Evolutionary conservation across 78 protist genomes (phyloP).

Genomic region (Capsaspora owczarzaki): DNA sequence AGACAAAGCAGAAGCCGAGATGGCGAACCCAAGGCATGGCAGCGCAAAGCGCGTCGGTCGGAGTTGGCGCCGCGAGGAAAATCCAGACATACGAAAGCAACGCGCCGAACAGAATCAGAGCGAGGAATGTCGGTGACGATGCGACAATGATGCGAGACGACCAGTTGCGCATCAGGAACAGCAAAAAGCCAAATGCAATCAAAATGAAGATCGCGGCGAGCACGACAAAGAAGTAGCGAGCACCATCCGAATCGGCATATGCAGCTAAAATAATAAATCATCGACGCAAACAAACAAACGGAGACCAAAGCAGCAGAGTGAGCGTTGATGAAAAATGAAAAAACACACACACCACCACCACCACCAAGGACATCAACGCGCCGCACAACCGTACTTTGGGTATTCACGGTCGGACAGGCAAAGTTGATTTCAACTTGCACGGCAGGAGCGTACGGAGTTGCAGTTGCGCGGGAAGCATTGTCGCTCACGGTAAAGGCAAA

Average conservation of each 20-base stretch:
- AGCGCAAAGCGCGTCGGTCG: not conserved
- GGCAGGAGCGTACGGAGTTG: too few relatives aligned
- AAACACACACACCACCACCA: too few relatives aligned
- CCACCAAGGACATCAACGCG: too few relatives aligned
- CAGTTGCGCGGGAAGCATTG: too few relatives aligned
- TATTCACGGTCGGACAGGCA: too few relatives aligned
- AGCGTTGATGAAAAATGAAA: too few relatives aligned
- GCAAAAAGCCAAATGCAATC: not conserved
- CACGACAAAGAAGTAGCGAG: not conserved
- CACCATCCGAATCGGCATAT: not conserved
- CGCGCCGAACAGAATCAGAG: not conserved
- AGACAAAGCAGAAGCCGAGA: not conserved
- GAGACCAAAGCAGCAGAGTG: too few relatives aligned
- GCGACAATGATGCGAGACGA: not conserved
- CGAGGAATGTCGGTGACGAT: not conserved
- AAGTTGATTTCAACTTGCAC: too few relatives aligned
- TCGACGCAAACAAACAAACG: not conserved
- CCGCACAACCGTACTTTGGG: too few relatives aligned
- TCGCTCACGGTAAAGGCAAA: too few relatives aligned
- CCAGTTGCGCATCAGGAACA: not conserved
- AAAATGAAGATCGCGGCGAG: not conserved
- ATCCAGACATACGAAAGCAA: not conserved
- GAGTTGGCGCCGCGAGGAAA: not conserved
- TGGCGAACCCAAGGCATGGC: not conserved
- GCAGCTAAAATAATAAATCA: not conserved